phyloP scores from a whole-genome alignment of 2,329 filamentous ascomycete genomes.

The Penicillium aurantiogriseum region DNA sequence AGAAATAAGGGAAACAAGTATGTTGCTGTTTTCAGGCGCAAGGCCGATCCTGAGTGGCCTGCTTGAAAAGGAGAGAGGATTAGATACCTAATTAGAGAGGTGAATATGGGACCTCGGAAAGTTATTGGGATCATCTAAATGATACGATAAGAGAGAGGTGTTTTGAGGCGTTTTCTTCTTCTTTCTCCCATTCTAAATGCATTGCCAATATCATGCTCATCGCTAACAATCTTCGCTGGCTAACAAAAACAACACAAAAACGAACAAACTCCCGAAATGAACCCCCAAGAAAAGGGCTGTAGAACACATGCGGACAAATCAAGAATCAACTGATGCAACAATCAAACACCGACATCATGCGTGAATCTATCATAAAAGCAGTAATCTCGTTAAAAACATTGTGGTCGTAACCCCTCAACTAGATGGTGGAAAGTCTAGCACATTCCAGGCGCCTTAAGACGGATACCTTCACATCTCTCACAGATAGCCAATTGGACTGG shows the following conservation, averaged over 20 bases:
- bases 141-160: conserved; percentile 8
- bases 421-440: conserved; percentile 12
- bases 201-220: conserved; percentile 15
- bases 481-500: conserved; percentile 60
- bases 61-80: conserved; percentile 10
- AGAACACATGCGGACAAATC: conserved; percentile 9
- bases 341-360: conserved; percentile 16
- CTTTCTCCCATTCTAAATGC: conserved; percentile 15
- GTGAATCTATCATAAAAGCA: conserved; percentile 18
- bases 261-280: conserved; percentile 1
- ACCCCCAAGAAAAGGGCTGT: background rate
- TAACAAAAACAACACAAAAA: conserved; percentile 2
- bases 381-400: conserved; percentile 5
- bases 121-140: background rate
- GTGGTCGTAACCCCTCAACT: background rate
- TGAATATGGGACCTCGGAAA: background rate
- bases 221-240: conserved; percentile 14
- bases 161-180: conserved; percentile 11
- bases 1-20: conserved; percentile 89
- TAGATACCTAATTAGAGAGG: background rate
- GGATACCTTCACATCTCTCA: conserved; percentile 60
- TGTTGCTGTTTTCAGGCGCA: conserved; percentile 80
- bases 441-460: conserved; percentile 56
- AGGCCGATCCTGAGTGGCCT: conserved; percentile 74
- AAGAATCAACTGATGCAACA: conserved; percentile 12